Conservation (phyloP, 768 basidiomycete species). For the Hirschioporus abietinus region DNA sequence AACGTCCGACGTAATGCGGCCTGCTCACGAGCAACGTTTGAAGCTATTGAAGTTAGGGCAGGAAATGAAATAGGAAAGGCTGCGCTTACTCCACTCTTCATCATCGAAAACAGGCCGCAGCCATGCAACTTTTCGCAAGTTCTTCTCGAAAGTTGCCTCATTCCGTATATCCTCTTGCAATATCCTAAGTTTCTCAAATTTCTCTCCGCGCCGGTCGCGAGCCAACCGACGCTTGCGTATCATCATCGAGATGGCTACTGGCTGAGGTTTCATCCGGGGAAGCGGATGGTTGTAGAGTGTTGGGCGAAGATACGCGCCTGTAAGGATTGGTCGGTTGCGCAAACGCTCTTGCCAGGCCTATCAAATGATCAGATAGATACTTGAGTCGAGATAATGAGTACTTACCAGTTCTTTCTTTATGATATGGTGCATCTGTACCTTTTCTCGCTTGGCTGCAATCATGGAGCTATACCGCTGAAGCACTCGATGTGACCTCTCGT, state of each 20-base stretch:
- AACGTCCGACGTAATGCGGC: conserved; percentile 29
- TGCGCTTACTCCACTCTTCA: conserved; percentile 38
- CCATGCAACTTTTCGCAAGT: conserved; percentile 9
- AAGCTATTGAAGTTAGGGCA: conserved; percentile 23
- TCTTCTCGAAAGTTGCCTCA: conserved; percentile 36
- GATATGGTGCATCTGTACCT: conserved; percentile 41
- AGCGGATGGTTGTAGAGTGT: conserved; percentile 62
- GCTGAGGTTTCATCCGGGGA: conserved; percentile 78
- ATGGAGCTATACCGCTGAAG: conserved; percentile 55
- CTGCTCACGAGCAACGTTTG: conserved; percentile 29
- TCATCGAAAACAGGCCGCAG: conserved; percentile 21
- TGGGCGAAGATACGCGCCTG: conserved; percentile 65
- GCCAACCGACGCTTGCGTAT: conserved; percentile 45
- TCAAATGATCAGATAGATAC: neutral
- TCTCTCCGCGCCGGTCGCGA: conserved; percentile 40
- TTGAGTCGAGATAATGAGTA: conserved; percentile 5
- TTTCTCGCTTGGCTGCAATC: conserved; percentile 45
- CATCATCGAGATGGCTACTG: conserved; percentile 63
- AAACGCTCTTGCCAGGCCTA: conserved; percentile 55
- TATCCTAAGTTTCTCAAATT: conserved; percentile 27
- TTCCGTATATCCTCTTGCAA: conserved; percentile 27
- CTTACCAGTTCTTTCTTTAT: conserved; percentile 50
- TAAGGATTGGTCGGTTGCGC: conserved; percentile 59
- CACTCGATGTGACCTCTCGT: conserved; percentile 38
- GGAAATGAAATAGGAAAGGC: neutral